Base-by-base conservation (phyloP, 2,329 filamentous ascomycete species). In the Zalaria sp. region DNA sequence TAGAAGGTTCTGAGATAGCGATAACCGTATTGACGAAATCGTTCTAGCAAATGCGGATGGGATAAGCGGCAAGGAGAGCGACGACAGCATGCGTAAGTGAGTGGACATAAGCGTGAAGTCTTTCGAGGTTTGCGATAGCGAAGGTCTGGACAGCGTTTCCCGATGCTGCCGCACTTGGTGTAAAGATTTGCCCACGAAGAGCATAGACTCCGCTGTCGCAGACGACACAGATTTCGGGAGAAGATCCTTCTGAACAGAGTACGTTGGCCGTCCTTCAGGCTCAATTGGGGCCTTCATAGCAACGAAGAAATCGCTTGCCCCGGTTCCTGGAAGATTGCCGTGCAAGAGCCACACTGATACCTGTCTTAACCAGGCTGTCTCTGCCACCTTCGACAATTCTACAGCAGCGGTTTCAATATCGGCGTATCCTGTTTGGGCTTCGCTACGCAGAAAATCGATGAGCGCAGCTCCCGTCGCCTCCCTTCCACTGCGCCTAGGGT, bases 341-440 rank as follows among this genome's bases (percentile, higher is more conserved):
- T 94, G 93, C 9, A 96, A 63, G 5, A 96, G 72, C 89, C 89
- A 98, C 26, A 83, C 83, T 3, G 86, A 83, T 7, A 93, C 71
- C 56, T 94, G 87, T 58, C 86, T 83, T 55, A 96, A 66, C 91
- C 91, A 98, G 5, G 88, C 83, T 27, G 76, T 82, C 63, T 98
- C 89, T 0, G 87, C 88, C 25, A 85, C 68, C 9, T 68, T 73
- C n/a, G 85, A 73, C 31, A 96, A 65, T 44, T 80, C 76, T 47
- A 77, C 64, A 0, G 86, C 81, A 34, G 83, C 79, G 44, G 78
- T 75, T 56, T 89, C 85, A 42, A 98, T 77, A 54, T 95, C 87
- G 5, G 76, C 69, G 59, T 93, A 96, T 9, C 91, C 91, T 5
- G 89, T 96, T 57, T 86, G 82, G 42, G 86, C 69, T 61, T 89